Base-by-base conservation (phyloP, 164 flowering plant species). In the Hamamelis virginiana region DNA sequence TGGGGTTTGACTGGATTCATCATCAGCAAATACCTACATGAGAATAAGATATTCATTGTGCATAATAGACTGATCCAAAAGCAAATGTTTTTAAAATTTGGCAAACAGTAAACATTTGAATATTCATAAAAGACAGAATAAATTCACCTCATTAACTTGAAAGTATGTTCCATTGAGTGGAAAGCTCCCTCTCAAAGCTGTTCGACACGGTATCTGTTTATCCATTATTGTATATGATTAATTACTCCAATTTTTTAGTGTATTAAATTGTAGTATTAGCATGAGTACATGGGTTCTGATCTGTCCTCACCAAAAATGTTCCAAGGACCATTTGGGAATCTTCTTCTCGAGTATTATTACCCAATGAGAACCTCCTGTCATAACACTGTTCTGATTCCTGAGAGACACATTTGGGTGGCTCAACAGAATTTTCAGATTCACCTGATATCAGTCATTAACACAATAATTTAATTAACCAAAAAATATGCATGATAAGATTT, bases 161-260 rank as follows among this genome's bases (percentile, higher is more conserved):
- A 66, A 66, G 19, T 66, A 66, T 5, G 69, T 66, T 33, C 69
- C 69, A 66, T 66, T 66, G 26, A 66, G 60, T 52, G 69, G 69
- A 53, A 66, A 66, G 50, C 60, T 66, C 8, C 69, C 69, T 21
- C 60, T 52, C 60, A 66, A 27, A 16, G 69, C 69, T 1, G 69
- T 66, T 52, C 69, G 23, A 21, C 59, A 52, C 0, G 69, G 69
- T 28, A 66, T 33, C 41, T 33, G 41, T 33, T 33, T 33, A 6
- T 33, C 41, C 2, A 33, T 33, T 33, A 33, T 33, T 33, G 41
- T 6, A 33, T 64, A 51, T 64, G 53, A 14, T 64, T 28, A 64
- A 15, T 15, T 47, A 4, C 10, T 15, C 1, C 50, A 47, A 15
- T 15, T 47, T 4, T 33, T 2, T 33, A 2, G 41, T 33, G 2